phyloP scores from a whole-genome alignment of 202 grass and related monocot genomes.

The Bolboschoenoplectus hybrid region DNA sequence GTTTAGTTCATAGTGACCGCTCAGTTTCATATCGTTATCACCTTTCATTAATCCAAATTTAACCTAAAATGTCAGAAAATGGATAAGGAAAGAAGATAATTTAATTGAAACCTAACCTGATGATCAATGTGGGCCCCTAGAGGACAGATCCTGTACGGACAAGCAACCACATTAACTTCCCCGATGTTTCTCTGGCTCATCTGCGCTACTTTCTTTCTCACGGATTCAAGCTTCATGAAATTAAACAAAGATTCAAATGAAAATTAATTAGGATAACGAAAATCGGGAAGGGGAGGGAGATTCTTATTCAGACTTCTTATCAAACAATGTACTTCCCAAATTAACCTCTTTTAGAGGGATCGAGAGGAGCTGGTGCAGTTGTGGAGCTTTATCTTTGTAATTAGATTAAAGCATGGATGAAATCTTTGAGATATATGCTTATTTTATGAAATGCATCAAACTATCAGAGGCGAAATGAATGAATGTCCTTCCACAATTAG shows the following conservation, averaged over 20 bases:
- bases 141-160: conserved; percentile 95
- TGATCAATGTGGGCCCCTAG: conserved; percentile 93
- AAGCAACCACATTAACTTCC: conserved; percentile 71
- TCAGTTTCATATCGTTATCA: not conserved
- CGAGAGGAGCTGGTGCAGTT: not conserved
- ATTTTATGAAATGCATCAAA: conserved; percentile 9
- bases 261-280: no score
- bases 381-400: not conserved
- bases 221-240: conserved; percentile 55
- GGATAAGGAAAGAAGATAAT: conserved; percentile 20
- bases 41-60: not conserved
- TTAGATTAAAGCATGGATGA: not conserved
- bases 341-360: not conserved
- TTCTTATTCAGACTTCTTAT: not conserved
- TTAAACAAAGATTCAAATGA: not conserved
- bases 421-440: not conserved
- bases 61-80: conserved; percentile 1
- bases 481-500: not conserved
- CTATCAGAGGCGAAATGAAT: not conserved
- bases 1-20: no score
- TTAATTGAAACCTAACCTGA: conserved; percentile 55
- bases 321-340: conserved; percentile 3
- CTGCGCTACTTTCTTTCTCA: conserved; percentile 65
- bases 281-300: not conserved
- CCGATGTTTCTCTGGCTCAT: conserved; percentile 55